phyloP scores from a whole-genome alignment of 2,329 filamentous ascomycete species.

The Colletotrichum acutatum region DNA sequence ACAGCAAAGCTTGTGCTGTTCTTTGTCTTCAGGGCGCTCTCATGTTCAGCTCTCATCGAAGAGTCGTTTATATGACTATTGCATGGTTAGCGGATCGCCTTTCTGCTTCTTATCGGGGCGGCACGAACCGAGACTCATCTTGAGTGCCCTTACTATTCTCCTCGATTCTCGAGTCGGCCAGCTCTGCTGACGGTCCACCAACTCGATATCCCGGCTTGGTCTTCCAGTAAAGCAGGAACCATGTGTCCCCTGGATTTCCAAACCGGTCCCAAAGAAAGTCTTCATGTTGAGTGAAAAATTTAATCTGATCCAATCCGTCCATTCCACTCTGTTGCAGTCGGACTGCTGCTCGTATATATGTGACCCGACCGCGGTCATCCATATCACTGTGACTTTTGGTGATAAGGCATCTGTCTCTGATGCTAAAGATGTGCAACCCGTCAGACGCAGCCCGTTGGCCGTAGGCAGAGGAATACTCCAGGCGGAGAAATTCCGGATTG shows the following conservation, averaged over 20 bases:
- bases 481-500: neutral
- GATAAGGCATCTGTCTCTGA: neutral
- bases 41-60: neutral
- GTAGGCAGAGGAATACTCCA: neutral
- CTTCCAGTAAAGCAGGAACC: neutral
- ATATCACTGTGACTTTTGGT: neutral
- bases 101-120: neutral
- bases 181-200: neutral
- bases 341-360: neutral
- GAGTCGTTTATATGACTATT: neutral
- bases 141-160: neutral
- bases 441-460: neutral
- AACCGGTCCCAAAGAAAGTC: neutral
- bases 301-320: neutral
- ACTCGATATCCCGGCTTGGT: neutral
- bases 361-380: neutral
- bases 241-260: neutral
- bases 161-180: neutral
- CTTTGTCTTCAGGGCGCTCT: neutral
- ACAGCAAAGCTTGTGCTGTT: neutral
- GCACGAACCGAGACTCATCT: neutral
- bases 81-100: neutral
- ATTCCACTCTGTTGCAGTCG: fast-evolving
- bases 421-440: neutral
- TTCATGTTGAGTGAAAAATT: neutral